A percentile compares a stretch with the other conserved stretches of the same genome.
These are phyloP conservation scores for Apiospora rasikravindrae DNA, from an alignment of 2,329 filamentous ascomycete genomes.

Conservation along the genomic window DNA sequence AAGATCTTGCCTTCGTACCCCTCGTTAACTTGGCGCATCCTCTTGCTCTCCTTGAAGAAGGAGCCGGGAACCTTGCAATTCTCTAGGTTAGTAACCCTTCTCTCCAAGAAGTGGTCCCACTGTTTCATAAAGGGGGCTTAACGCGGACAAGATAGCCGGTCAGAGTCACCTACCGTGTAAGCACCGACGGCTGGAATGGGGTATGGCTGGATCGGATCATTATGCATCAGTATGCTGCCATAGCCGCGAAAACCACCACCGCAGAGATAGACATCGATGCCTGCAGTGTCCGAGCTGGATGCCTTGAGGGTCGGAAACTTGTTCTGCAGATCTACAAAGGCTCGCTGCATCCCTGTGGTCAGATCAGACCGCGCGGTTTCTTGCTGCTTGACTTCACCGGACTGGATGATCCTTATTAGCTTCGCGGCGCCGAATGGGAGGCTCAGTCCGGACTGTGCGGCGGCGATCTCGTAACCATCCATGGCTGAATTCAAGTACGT, in stretches of 20 bases:
- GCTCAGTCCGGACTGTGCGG: constrained; percentile 60
- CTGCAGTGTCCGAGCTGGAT: constrained; percentile 38
- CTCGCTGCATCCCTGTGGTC: constrained; percentile 59
- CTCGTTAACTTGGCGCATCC: constrained; percentile 58
- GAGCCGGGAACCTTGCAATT: constrained; percentile 45
- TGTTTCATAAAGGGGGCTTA: not conserved
- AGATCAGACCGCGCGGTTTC: constrained; percentile 60
- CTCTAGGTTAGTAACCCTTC: not conserved
- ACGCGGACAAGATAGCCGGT: not conserved
- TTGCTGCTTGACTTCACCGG: constrained; percentile 45
- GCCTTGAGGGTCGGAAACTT: constrained; percentile 58
- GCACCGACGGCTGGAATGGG: constrained; percentile 84
- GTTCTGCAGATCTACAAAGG: constrained; percentile 60
- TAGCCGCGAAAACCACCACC: constrained; percentile 91
- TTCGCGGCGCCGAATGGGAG: constrained; percentile 67
- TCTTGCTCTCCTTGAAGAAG: constrained; percentile 61
- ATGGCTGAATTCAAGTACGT: constrained; percentile 62
- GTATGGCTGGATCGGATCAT: constrained; percentile 75
- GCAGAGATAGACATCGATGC: constrained; percentile 80
- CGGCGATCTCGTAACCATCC: constrained; percentile 54
- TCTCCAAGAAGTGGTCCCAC: not conserved
- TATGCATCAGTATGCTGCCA: constrained; percentile 86
- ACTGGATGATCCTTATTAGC: constrained; percentile 55
- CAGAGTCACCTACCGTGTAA: constrained; percentile 61
- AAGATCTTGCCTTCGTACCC: constrained; percentile 64